Evolutionary conservation across 2,329 filamentous ascomycete genomes (phyloP).

Genomic region (Nemania sp.): DNA sequence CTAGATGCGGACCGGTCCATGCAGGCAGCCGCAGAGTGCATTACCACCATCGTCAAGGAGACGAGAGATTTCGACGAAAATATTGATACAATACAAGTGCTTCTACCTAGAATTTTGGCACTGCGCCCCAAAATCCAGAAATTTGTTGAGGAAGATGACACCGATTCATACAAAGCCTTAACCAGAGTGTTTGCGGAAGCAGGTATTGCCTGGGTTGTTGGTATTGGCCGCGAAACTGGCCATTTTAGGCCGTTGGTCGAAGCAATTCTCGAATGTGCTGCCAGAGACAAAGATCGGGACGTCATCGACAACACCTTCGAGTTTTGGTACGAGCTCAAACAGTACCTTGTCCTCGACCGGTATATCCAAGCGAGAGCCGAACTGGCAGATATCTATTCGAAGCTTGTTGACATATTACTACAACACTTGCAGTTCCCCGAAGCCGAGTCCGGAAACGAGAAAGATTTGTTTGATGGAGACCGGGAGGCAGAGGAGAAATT

Average conservation of each 20-base stretch:
- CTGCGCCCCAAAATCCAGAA: slow-evolving; percentile 81
- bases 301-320: slow-evolving; percentile 93
- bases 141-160: slow-evolving; percentile 82
- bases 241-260: slow-evolving; percentile 90
- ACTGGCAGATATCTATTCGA: slow-evolving; percentile 84
- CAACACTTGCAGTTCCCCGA: slow-evolving; percentile 88
- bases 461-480: slow-evolving; percentile 94
- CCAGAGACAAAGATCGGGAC: slow-evolving; percentile 87
- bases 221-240: slow-evolving; percentile 84
- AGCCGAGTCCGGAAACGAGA: slow-evolving; percentile 77
- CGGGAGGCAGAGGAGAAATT: slow-evolving; percentile 97
- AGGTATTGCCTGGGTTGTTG: slow-evolving; percentile 92
- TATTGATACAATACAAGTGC: slow-evolving; percentile 80
- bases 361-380: slow-evolving; percentile 85
- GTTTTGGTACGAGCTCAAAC: slow-evolving; percentile 99
- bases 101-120: slow-evolving; percentile 84
- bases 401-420: slow-evolving; percentile 92
- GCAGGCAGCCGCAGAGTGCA: slow-evolving; percentile 89
- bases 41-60: slow-evolving; percentile 91
- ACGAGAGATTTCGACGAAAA: slow-evolving; percentile 95
- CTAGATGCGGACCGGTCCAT: slow-evolving; percentile 81
- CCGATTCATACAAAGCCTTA: slow-evolving; percentile 86
- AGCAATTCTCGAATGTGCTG: slow-evolving; percentile 89
- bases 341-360: slow-evolving; percentile 90
- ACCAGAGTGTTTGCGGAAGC: slow-evolving; percentile 93